Conservation (phyloP, 352 stramenopile species). For the Globisporangium paddicum region DNA sequence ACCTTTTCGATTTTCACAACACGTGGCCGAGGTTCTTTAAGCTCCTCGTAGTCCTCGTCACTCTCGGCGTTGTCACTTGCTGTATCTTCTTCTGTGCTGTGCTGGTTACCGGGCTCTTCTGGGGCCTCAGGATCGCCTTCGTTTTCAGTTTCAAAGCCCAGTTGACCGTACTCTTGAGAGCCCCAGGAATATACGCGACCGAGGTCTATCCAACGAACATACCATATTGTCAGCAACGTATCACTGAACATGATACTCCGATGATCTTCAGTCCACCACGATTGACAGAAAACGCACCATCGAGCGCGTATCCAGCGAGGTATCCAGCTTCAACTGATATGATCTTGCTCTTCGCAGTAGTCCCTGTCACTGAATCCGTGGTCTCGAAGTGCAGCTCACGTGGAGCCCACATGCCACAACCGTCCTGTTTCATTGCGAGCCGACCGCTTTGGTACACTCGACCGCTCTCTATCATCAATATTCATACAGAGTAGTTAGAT, state of each 20-base stretch:
- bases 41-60: not conserved
- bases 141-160: slow-evolving; percentile 27
- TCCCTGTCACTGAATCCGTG: not conserved
- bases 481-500: not conserved
- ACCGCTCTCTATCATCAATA: slow-evolving; percentile 22
- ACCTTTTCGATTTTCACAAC: slow-evolving; percentile 20
- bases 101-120: not conserved
- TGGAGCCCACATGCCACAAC: slow-evolving; percentile 47
- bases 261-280: not conserved
- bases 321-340: slow-evolving; percentile 43
- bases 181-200: slow-evolving; percentile 60
- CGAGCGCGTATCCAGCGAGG: slow-evolving; percentile 51
- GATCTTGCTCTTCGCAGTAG: slow-evolving; percentile 15
- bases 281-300: slow-evolving; percentile 22
- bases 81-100: slow-evolving; percentile 6
- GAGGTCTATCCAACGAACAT: slow-evolving; percentile 17
- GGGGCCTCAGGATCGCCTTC: not conserved
- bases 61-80: not conserved
- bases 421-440: slow-evolving; percentile 51
- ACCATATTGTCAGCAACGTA: not conserved
- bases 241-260: not conserved
- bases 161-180: slow-evolving; percentile 41
- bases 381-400: slow-evolving; percentile 20
- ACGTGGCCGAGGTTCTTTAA: not conserved
- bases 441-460: slow-evolving; percentile 45